phyloP scores from a whole-genome alignment of 768 basidiomycete species.

The Serendipita vermifera region DNA sequence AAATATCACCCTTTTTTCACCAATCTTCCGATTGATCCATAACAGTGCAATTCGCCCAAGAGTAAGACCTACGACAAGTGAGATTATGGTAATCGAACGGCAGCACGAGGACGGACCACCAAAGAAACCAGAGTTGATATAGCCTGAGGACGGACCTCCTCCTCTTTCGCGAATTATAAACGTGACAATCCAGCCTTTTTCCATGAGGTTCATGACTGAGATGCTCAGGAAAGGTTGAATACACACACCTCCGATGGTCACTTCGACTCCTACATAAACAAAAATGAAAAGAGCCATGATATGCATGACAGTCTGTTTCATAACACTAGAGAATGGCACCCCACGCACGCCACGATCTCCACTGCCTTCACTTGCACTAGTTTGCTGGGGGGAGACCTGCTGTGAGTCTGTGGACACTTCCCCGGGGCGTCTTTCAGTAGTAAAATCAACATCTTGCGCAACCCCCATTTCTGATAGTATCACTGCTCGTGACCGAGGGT shows the following conservation, averaged over 20 bases:
- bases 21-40: constrained; percentile 30
- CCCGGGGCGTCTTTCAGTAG: neutral
- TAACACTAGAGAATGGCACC: neutral
- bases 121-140: constrained; percentile 39
- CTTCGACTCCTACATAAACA: constrained; percentile 17
- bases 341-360: neutral
- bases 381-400: neutral
- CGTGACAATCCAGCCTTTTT: constrained; percentile 42
- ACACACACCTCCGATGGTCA: constrained; percentile 14
- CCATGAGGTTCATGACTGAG: neutral
- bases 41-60: constrained; percentile 41
- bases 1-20: constrained; percentile 25
- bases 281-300: constrained; percentile 15
- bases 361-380: neutral
- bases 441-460: neutral
- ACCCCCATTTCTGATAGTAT: constrained; percentile 3
- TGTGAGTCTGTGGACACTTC: no score
- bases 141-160: constrained; percentile 36
- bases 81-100: neutral
- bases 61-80: constrained; percentile 29
- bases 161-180: constrained; percentile 34
- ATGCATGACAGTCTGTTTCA: constrained; percentile 13
- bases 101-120: constrained; percentile 18
- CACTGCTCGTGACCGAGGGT: neutral
- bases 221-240: neutral